phyloP scores from a whole-genome alignment of 2,329 filamentous ascomycete species.

The Dactylellina leptospora region DNA sequence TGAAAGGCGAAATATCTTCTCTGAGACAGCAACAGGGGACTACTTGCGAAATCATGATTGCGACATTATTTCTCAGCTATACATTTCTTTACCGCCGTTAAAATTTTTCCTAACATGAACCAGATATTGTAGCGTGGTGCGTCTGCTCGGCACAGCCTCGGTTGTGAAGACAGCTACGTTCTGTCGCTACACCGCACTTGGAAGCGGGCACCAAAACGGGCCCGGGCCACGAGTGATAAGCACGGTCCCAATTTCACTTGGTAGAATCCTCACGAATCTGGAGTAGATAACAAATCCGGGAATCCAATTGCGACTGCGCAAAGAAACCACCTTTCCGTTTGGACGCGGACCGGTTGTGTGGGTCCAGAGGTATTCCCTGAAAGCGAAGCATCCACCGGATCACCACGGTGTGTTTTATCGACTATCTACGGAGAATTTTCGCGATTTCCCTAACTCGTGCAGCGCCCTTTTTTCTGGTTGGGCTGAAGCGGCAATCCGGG shows the following conservation, averaged over 20 bases:
- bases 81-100: no score
- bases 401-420: constrained; percentile 12
- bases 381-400: no score
- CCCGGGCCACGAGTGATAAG: constrained; percentile 10
- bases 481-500: constrained; percentile 5
- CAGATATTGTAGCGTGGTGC: no score
- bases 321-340: constrained; percentile 8
- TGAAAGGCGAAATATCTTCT: background rate
- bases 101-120: no score
- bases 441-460: background rate
- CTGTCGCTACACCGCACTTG: background rate
- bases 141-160: no score
- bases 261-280: background rate
- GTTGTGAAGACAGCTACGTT: no score
- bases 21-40: background rate
- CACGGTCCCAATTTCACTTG: background rate
- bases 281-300: background rate
- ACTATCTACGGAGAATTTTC: constrained; percentile 39
- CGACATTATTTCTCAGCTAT: background rate
- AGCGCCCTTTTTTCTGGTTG: background rate
- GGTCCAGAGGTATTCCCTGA: background rate
- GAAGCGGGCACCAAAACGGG: background rate
- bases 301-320: background rate
- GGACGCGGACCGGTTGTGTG: constrained; percentile 35
- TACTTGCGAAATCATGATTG: background rate